Evolutionary conservation across 2,329 filamentous ascomycete genomes (phyloP).

Genomic region (Dactylellina parvicollis): DNA sequence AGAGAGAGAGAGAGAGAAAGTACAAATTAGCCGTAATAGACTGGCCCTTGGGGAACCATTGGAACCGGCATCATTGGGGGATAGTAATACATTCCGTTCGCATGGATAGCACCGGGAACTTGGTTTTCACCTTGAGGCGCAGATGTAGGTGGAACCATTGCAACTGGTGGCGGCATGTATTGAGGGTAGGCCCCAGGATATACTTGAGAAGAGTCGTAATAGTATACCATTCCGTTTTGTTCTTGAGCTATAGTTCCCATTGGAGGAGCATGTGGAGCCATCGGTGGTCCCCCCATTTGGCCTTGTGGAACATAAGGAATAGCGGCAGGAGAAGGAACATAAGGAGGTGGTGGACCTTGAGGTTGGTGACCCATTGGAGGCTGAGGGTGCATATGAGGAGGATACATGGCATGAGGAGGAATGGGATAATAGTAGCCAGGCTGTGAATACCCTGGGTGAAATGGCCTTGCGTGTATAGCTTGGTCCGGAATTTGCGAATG

Average conservation of each 20-base stretch:
- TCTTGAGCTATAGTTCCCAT: conserved; percentile 75
- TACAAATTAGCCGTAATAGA: conserved; percentile 60
- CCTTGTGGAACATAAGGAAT: conserved; percentile 59
- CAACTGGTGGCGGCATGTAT: conserved; percentile 59
- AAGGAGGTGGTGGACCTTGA: conserved; percentile 59
- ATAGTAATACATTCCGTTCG: conserved; percentile 73
- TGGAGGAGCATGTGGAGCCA: conserved; percentile 57
- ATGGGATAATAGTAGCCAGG: conserved; percentile 51
- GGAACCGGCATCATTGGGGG: conserved; percentile 65
- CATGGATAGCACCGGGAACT: conserved; percentile 54
- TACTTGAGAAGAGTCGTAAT: conserved; percentile 82
- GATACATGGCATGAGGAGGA: conserved; percentile 51
- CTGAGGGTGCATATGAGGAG: conserved; percentile 46
- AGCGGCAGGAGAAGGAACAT: conserved; percentile 57
- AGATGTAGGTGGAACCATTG: conserved; percentile 72
- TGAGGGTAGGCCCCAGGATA: conserved; percentile 71
- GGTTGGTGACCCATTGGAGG: conserved; percentile 58
- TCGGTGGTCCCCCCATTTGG: conserved; percentile 60
- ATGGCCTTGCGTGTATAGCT: conserved; percentile 87
- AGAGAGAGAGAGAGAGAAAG: neutral
- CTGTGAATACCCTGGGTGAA: conserved; percentile 77
- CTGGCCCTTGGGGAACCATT: conserved; percentile 72
- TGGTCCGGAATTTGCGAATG: conserved; percentile 78
- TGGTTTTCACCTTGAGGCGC: conserved; percentile 65
- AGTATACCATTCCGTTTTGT: conserved; percentile 95